phyloP scores from a whole-genome alignment of 2,329 filamentous ascomycete genomes.

The Calonectria henricotiae region DNA sequence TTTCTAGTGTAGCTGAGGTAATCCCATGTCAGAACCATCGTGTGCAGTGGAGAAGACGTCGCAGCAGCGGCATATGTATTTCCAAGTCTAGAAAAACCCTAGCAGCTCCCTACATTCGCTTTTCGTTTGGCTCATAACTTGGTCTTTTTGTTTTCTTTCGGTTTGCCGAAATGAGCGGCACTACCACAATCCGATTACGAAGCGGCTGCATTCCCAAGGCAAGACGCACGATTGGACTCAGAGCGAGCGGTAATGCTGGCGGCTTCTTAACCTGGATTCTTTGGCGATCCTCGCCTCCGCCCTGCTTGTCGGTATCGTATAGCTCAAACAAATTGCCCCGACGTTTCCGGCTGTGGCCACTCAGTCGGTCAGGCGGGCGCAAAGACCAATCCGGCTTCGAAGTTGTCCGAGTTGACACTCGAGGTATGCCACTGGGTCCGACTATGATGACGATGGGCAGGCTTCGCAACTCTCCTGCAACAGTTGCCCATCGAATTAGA shows the following conservation, averaged over 20 bases:
- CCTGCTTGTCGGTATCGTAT: slow-evolving; percentile 36
- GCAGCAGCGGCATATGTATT: not conserved
- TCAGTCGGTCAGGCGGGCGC: slow-evolving; percentile 24
- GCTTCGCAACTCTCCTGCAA: slow-evolving; percentile 34
- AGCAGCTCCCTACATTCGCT: slow-evolving; percentile 15
- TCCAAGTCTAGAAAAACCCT: slow-evolving; percentile 8
- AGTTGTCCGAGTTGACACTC: slow-evolving; percentile 26
- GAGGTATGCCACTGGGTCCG: slow-evolving; percentile 30
- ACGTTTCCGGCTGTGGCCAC: slow-evolving; percentile 48
- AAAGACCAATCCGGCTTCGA: slow-evolving; percentile 41
- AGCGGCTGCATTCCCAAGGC: slow-evolving; percentile 40
- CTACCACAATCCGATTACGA: slow-evolving; percentile 40
- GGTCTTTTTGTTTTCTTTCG: slow-evolving; percentile 18
- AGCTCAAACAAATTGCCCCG: slow-evolving; percentile 37
- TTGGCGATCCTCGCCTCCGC: slow-evolving; percentile 35
- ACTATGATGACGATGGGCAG: slow-evolving; percentile 24
- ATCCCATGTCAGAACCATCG: slow-evolving; percentile 27
- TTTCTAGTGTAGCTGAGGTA: slow-evolving; percentile 14
- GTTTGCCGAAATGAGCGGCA: slow-evolving; percentile 41
- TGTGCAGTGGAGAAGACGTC: slow-evolving; percentile 21
- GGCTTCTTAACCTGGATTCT: slow-evolving; percentile 26
- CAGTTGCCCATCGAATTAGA: slow-evolving; percentile 44
- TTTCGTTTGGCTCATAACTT: slow-evolving; percentile 29
- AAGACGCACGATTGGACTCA: slow-evolving; percentile 30
- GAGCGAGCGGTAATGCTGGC: not conserved